Base-by-base conservation (phyloP, 305 asterid genomes). In the Fraxinus latifolia region DNA sequence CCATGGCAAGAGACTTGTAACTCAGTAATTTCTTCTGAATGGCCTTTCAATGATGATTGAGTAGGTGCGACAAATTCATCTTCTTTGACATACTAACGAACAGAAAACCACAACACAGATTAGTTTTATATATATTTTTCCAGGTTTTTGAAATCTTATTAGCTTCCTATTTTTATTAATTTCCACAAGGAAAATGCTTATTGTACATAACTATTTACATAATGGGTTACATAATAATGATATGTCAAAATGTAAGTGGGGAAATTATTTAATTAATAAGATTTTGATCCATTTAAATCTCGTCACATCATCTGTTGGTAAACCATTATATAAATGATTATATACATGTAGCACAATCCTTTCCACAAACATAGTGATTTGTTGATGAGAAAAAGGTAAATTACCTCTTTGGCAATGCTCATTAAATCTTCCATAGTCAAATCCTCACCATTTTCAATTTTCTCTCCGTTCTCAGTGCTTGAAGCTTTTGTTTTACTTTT, bases 391-490 rank as follows among this genome's bases (percentile, higher is more conserved):
- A 29, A 71, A 71, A 1, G n/a, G n/a, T 31, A 8, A 33, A 72
- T 70, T 62, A 89, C 91, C 91, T 89, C 92, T 81, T 86, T 82
- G 29, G 92, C 91, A 32, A 89, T 86, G 44, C 74, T 83, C 83
- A 89, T 77, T 47, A 89, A 58, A 79, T 89, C 92, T 25, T 89
- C 91, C 70, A 83, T 78, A 0, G 91, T 89, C 83, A 89, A 79
- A 83, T 89, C 91, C 60, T 81, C 90, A 70, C 77, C 75, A 44
- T 42, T 82, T 29, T 74, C 80, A 62, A 32, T 15, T 31, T 31
- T 34, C 42, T 73, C 87, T 14, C 37, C 79, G 53, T 73, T 37
- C 31, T 79, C 84, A 71, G 36, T 71, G 5, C 27, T 17, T 33
- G 44, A n/a, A 15, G 76, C 15, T 71, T 71, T 71, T 15, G 25